phyloP scores from a whole-genome alignment of 2,329 filamentous ascomycete genomes.

The Apiospora saccharicola region DNA sequence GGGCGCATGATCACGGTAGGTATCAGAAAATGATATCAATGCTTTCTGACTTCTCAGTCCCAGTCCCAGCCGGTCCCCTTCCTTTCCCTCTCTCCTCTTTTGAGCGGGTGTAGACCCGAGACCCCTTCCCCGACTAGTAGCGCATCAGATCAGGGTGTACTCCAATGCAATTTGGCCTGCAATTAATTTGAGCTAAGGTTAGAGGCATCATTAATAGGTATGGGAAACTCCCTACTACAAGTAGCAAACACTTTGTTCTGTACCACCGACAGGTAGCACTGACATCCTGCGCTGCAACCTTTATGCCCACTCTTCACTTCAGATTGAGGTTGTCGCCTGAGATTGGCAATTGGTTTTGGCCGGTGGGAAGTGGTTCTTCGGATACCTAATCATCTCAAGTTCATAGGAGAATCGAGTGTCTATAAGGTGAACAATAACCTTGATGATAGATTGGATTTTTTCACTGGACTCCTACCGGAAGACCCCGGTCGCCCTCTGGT shows the following conservation, averaged over 20 bases:
- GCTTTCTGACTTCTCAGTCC: background rate
- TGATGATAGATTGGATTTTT: background rate
- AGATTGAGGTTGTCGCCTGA: background rate
- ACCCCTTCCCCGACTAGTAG: constrained; percentile 22
- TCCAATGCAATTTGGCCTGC: constrained; percentile 19
- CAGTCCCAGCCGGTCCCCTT: background rate
- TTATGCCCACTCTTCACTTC: background rate
- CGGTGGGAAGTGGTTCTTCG: background rate
- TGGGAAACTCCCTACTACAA: constrained; percentile 1
- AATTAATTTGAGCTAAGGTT: constrained; percentile 21
- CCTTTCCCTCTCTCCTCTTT: background rate
- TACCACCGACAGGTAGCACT: constrained; percentile 10
- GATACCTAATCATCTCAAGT: background rate
- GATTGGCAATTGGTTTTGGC: background rate
- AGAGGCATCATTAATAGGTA: constrained; percentile 19
- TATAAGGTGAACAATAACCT: background rate
- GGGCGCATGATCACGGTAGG: constrained; percentile 17
- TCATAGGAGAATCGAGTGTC: background rate
- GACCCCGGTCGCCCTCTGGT: background rate
- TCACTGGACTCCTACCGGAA: background rate
- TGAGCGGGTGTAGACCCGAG: constrained; percentile 6
- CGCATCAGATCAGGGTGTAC: constrained; percentile 19
- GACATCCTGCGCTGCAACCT: constrained; percentile 15
- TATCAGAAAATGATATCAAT: constrained; percentile 20
- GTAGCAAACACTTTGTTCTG: background rate